These are phyloP conservation scores for Magnusiomyces fungicola DNA, from an alignment of 1,139 yeast species.

Conservation along the genomic window DNA sequence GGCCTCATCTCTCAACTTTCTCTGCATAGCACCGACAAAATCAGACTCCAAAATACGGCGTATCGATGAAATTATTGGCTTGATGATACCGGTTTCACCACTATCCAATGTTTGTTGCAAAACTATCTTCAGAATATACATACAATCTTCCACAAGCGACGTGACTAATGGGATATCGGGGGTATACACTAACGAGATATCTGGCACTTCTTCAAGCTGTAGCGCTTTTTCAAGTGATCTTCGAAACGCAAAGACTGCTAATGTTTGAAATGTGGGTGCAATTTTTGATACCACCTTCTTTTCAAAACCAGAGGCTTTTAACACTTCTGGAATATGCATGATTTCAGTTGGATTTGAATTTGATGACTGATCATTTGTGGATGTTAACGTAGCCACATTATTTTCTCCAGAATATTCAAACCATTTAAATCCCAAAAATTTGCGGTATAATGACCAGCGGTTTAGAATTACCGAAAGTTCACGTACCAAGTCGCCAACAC, in stretches of 20 bases:
- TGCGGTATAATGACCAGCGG: constrained; percentile 80
- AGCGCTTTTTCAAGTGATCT: constrained; percentile 79
- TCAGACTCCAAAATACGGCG: constrained; percentile 43
- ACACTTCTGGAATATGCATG: constrained; percentile 32
- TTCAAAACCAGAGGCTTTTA: constrained; percentile 54
- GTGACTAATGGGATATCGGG: constrained; percentile 62
- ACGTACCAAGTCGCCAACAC: constrained; percentile 49
- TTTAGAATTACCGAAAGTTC: constrained; percentile 74
- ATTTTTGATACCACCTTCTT: constrained; percentile 49
- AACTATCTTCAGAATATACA: constrained; percentile 63
- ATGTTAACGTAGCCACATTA: constrained; percentile 5
- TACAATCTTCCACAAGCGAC: constrained; percentile 80
- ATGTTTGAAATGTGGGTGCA: constrained; percentile 54
- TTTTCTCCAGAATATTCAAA: constrained; percentile 32
- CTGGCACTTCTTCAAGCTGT: constrained; percentile 69
- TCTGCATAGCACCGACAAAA: constrained; percentile 41
- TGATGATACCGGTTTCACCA: constrained; percentile 50
- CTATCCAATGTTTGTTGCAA: constrained; percentile 53
- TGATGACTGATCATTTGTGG: no score
- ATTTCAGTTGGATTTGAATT: constrained; percentile 13
- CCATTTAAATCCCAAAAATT: constrained; percentile 66
- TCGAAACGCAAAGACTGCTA: constrained; percentile 61
- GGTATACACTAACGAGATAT: constrained; percentile 26
- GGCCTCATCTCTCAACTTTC: constrained; percentile 47
- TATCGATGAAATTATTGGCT: constrained; percentile 42